A percentile compares a stretch with the other conserved stretches of the same genome.
Evolutionary conservation across 2,329 filamentous ascomycete genomes (phyloP).

Genomic region (Thelonectria rubi): DNA sequence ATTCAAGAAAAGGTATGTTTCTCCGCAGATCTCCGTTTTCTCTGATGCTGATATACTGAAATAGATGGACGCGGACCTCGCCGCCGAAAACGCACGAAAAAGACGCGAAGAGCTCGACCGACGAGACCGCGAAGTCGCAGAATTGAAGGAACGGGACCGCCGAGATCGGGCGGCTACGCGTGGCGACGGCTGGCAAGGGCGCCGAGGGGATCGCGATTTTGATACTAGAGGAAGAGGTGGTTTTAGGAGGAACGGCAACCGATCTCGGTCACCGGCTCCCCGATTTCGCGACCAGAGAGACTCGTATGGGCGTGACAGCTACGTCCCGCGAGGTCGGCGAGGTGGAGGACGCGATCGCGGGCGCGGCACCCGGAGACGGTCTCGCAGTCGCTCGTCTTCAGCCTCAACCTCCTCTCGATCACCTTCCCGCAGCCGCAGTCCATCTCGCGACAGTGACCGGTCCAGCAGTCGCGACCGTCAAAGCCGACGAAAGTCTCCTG

Average conservation of each 20-base stretch:
- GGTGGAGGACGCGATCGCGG: conserved; percentile 53
- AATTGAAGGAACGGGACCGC: conserved; percentile 72
- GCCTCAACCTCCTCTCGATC: conserved; percentile 44
- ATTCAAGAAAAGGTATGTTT: conserved; percentile 86
- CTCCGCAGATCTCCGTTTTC: background rate
- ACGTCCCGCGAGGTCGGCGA: conserved; percentile 61
- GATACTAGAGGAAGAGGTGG: conserved; percentile 55
- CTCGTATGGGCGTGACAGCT: conserved; percentile 60
- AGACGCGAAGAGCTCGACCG: conserved; percentile 76
- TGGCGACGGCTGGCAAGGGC: conserved; percentile 63
- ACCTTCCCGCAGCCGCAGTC: conserved; percentile 47
- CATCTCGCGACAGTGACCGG: conserved; percentile 44
- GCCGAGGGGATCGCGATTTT: conserved; percentile 61
- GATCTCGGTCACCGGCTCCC: conserved; percentile 59
- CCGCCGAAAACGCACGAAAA: conserved; percentile 76
- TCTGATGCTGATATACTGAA: background rate
- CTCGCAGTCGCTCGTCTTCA: conserved; percentile 48
- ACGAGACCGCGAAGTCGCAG: conserved; percentile 75
- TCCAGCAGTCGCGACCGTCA: conserved; percentile 48
- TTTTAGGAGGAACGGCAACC: conserved; percentile 54
- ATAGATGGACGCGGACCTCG: conserved; percentile 83
- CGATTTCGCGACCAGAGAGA: conserved; percentile 55
- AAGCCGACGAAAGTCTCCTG: conserved; percentile 46
- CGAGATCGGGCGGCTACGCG: conserved; percentile 62
- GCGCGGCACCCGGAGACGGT: conserved; percentile 50